phyloP scores from a whole-genome alignment of 2,329 filamentous ascomycete genomes.

The Dryadomyces quercus-mongolicae region DNA sequence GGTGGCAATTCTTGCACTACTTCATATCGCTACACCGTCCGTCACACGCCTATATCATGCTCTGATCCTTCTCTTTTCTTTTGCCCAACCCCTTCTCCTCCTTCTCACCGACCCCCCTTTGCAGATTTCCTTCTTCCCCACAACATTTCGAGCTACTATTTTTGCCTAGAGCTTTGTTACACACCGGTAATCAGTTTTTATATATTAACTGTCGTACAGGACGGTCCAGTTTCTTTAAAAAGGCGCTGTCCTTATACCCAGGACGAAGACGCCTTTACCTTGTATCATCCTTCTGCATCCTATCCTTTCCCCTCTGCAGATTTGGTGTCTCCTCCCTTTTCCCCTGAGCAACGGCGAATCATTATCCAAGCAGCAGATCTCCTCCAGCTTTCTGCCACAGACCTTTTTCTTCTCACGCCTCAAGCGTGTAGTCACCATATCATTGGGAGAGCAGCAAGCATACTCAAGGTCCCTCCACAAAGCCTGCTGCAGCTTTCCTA shows the following conservation, averaged over 20 bases:
- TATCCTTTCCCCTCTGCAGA: not conserved
- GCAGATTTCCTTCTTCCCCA: not conserved
- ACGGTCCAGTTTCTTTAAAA: conserved; percentile 23
- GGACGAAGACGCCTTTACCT: conserved; percentile 15
- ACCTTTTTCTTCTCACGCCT: conserved; percentile 11
- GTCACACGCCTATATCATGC: not conserved
- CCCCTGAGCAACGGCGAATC: conserved; percentile 14
- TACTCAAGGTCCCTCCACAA: conserved; percentile 19
- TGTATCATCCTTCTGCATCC: not conserved
- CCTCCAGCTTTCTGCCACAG: conserved; percentile 11
- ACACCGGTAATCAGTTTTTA: no score
- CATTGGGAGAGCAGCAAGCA: conserved; percentile 21
- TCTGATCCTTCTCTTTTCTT: not conserved
- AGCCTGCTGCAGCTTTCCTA: conserved; percentile 17
- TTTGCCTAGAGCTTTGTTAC: no score
- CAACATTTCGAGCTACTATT: no score
- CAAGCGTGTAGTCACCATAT: conserved; percentile 13
- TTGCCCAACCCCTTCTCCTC: not conserved
- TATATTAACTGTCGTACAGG: conserved; percentile 4
- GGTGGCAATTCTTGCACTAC: not conserved
- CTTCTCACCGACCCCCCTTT: not conserved
- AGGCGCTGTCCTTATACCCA: conserved; percentile 30
- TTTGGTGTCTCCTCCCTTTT: conserved; percentile 12
- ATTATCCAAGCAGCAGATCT: conserved; percentile 14
- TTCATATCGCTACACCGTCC: not conserved